phyloP scores from a whole-genome alignment of 768 basidiomycete species.

The Chiua virens region DNA sequence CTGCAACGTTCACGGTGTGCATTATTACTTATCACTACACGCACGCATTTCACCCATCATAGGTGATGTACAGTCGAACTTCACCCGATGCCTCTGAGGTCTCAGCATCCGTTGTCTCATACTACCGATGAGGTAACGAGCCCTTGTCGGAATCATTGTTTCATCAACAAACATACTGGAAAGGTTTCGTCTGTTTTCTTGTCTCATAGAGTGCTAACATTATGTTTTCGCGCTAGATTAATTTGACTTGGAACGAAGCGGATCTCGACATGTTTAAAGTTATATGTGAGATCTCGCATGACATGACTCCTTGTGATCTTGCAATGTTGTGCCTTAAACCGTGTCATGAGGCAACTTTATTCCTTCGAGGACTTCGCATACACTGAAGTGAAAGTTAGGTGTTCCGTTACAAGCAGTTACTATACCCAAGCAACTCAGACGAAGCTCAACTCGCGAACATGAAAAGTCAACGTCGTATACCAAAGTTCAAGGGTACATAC shows the following conservation, averaged over 20 bases:
- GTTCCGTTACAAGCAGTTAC: conserved; percentile 15
- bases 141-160: conserved; percentile 31
- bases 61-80: conserved; percentile 19
- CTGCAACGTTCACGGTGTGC: conserved; percentile 51
- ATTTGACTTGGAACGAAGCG: conserved; percentile 36
- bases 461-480: conserved; percentile 7
- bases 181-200: conserved; percentile 13
- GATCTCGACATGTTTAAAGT: conserved; percentile 41
- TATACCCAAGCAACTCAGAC: conserved; percentile 3
- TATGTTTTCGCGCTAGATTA: conserved; percentile 11
- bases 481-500: conserved; percentile 22
- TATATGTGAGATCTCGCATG: conserved; percentile 44
- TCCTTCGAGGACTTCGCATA: not conserved
- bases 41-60: conserved; percentile 18
- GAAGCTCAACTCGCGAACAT: not conserved
- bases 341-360: conserved; percentile 52
- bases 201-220: not conserved
- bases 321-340: conserved; percentile 55
- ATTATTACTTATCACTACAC: not conserved
- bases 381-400: conserved; percentile 20
- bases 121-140: conserved; percentile 3
- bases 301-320: conserved; percentile 53
- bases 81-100: conserved; percentile 15
- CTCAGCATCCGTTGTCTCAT: not conserved
- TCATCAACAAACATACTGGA: conserved; percentile 14